These are phyloP conservation scores for Trapa bicornis DNA, from an alignment of 345 rosid genomes.

Conservation along the genomic window DNA sequence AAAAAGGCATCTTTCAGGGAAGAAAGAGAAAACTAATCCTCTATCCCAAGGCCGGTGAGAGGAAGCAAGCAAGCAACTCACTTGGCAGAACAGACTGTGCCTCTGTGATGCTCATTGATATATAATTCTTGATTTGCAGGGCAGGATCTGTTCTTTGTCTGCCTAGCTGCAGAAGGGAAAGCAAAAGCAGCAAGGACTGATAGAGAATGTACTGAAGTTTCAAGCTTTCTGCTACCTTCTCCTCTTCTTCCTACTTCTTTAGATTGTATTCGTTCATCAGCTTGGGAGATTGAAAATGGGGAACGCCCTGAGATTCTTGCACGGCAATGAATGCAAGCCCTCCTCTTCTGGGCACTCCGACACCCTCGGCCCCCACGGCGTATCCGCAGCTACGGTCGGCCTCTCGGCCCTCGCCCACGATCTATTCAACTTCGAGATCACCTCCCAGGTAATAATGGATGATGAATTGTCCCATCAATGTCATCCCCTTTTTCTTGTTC, in stretches of 20 bases:
- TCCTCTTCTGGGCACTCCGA: slow-evolving; percentile 25
- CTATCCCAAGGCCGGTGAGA: not conserved
- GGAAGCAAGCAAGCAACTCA: not conserved
- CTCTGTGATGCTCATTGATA: too few species aligned
- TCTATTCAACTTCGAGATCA: slow-evolving; percentile 60
- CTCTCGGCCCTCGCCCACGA: slow-evolving; percentile 78
- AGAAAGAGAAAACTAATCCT: not conserved
- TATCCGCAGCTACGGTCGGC: slow-evolving; percentile 42
- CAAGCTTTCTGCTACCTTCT: not conserved
- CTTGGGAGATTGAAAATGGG: slow-evolving; percentile 22
- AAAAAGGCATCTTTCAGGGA: not conserved
- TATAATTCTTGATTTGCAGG: too few species aligned
- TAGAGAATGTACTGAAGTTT: not conserved
- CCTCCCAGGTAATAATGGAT: slow-evolving; percentile 34
- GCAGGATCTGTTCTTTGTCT: too few species aligned
- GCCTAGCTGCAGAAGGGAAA: not conserved
- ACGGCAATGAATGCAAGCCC: slow-evolving; percentile 31
- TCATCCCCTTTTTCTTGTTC: not conserved
- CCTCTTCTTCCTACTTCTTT: not conserved
- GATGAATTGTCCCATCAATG: not conserved
- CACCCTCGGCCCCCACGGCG: slow-evolving; percentile 34
- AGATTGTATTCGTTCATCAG: not conserved
- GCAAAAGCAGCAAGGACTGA: not conserved
- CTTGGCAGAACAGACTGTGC: not conserved
- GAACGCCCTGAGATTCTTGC: slow-evolving; percentile 39